Percentiles rank a stretch among this genome's conserved stretches.
phyloP scores from a whole-genome alignment of 2,329 filamentous ascomycete species.

The Xylaria sp. region DNA sequence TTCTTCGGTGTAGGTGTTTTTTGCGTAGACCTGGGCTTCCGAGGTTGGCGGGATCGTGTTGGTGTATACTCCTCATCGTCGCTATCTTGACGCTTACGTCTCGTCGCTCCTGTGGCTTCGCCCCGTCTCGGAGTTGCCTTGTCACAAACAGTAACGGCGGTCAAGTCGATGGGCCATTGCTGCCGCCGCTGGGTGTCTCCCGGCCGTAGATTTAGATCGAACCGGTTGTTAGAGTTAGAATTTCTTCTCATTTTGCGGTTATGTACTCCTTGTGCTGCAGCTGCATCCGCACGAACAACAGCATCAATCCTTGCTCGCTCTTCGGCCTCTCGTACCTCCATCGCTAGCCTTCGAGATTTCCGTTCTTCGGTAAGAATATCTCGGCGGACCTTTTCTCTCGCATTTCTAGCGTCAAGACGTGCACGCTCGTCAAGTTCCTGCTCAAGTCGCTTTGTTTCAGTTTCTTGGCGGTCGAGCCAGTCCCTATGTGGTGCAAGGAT shows the following conservation, averaged over 20 bases:
- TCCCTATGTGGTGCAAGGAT: background rate
- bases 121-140: background rate
- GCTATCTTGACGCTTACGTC: background rate
- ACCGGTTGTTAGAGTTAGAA: background rate
- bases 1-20: background rate
- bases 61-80: conserved; percentile 7
- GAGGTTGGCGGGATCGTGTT: background rate
- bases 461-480: background rate
- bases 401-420: background rate
- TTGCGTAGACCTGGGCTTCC: background rate
- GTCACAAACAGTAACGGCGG: too few species aligned
- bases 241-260: background rate
- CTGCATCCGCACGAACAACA: background rate
- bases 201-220: background rate
- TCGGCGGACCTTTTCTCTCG: background rate
- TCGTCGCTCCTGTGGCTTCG: background rate
- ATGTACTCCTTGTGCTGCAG: background rate
- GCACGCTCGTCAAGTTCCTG: background rate
- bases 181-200: background rate
- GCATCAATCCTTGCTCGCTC: background rate
- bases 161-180: background rate
- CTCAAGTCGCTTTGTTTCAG: background rate
- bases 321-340: background rate
- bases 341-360: background rate
- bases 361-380: background rate